These are phyloP conservation scores for Podila clonocystis DNA, from an alignment of 192 early-diverging fungal species.

Conservation along the genomic window DNA sequence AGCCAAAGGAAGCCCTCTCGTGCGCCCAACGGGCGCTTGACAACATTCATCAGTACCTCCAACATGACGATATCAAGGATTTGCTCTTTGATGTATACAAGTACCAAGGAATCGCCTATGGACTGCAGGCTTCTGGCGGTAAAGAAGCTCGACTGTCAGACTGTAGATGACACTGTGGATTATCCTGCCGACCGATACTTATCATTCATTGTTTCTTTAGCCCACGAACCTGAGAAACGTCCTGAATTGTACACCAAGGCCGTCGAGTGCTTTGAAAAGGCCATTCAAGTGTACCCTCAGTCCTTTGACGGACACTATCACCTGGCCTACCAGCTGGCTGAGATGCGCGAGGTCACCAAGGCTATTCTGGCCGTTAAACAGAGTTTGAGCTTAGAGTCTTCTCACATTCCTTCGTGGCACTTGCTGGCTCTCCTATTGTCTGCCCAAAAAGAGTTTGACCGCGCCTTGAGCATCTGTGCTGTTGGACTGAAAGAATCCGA, in stretches of 20 bases:
- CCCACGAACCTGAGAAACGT: constrained; percentile 67
- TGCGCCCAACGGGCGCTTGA: constrained; percentile 10
- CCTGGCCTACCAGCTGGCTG: constrained; percentile 71
- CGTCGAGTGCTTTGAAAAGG: constrained; percentile 58
- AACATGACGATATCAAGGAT: constrained; percentile 8
- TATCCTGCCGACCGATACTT: background rate
- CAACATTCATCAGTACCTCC: constrained; percentile 22
- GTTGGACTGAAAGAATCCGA: constrained; percentile 67
- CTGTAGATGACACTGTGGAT: too few relatives aligned
- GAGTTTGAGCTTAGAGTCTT: constrained; percentile 58
- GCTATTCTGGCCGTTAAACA: constrained; percentile 64
- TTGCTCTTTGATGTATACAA: constrained; percentile 10
- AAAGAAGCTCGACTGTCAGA: background rate
- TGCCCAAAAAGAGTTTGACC: constrained; percentile 67
- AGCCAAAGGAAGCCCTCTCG: constrained; percentile 9
- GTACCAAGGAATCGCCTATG: constrained; percentile 13
- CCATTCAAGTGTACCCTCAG: constrained; percentile 59
- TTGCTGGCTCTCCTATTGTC: constrained; percentile 71
- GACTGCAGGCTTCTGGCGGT: constrained; percentile 10
- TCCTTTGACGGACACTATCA: constrained; percentile 70
- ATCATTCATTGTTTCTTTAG: constrained; percentile 19
- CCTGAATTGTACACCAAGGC: constrained; percentile 67
- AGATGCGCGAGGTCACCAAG: constrained; percentile 65
- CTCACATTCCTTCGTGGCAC: constrained; percentile 75
- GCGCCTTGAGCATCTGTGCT: constrained; percentile 70